phyloP scores from a whole-genome alignment of 805 yeast species.

The Tetrapisispora nanseiensis region DNA sequence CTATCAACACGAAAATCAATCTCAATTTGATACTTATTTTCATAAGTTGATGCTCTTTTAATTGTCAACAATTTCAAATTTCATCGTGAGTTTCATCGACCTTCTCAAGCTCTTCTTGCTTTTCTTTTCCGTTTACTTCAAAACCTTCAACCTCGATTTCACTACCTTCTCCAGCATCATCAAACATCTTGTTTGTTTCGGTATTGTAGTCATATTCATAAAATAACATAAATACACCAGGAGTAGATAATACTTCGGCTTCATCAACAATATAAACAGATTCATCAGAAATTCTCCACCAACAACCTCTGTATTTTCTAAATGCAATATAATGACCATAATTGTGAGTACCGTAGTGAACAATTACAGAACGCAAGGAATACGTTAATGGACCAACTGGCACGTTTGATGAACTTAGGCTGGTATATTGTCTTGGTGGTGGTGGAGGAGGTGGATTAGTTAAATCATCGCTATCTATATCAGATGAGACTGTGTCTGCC shows the following conservation, averaged over 20 bases:
- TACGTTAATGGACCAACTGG: conserved; percentile 45
- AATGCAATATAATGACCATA: conserved; percentile 95
- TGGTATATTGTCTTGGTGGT: conserved; percentile 5
- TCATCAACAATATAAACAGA: conserved; percentile 72
- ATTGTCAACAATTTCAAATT: neutral
- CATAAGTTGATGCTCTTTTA: neutral
- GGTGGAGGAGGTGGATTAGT: conserved; percentile 6
- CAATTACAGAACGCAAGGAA: conserved; percentile 71
- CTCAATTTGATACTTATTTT: too few relatives aligned
- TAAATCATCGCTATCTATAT: neutral
- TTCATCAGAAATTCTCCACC: conserved; percentile 97
- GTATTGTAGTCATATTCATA: conserved; percentile 51
- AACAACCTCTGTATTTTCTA: conserved; percentile 67
- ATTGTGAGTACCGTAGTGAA: conserved; percentile 92
- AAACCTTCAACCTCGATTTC: conserved; percentile 14
- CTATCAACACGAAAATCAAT: too few relatives aligned
- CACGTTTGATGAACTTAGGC: conserved; percentile 12
- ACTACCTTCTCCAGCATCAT: conserved; percentile 14
- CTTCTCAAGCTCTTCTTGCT: conserved; percentile 7
- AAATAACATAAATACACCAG: conserved; percentile 88
- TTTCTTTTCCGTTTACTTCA: conserved; percentile 12
- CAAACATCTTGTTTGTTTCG: conserved; percentile 23
- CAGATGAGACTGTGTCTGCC: conserved; percentile 7
- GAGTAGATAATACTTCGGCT: conserved; percentile 67
- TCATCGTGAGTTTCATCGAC: neutral